Evolutionary conservation across 2,329 filamentous ascomycete genomes (phyloP).

Genomic region (Purpureocillium takamizusanense): DNA sequence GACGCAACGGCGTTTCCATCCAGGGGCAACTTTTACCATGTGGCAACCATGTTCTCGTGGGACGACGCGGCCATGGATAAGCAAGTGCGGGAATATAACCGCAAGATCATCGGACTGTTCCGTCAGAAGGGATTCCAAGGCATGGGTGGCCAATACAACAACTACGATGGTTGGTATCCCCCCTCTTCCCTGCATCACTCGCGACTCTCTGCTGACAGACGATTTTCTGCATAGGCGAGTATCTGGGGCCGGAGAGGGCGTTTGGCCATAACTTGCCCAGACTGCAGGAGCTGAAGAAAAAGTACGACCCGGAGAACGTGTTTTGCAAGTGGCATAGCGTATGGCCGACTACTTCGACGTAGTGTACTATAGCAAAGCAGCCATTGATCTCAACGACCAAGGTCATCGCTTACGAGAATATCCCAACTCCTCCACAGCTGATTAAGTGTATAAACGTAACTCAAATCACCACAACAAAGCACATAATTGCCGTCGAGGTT

Average conservation of each 20-base stretch:
- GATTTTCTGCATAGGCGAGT: constrained; percentile 9
- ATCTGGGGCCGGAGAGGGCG: constrained; percentile 20
- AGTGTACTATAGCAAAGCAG: too few relatives aligned
- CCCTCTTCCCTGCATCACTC: too few relatives aligned
- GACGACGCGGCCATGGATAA: constrained; percentile 24
- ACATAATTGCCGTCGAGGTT: too few relatives aligned
- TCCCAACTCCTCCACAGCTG: too few relatives aligned
- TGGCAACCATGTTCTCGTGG: constrained; percentile 31
- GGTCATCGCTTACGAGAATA: too few relatives aligned
- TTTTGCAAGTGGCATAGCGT: constrained; percentile 21
- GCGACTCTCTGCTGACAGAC: too few relatives aligned
- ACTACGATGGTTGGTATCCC: constrained; percentile 3
- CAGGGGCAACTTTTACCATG: constrained; percentile 33
- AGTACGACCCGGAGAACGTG: constrained; percentile 22
- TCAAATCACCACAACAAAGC: too few relatives aligned
- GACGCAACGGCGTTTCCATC: constrained; percentile 34
- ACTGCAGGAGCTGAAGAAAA: constrained; percentile 21
- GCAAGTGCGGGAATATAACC: constrained; percentile 27
- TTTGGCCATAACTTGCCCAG: constrained; percentile 21
- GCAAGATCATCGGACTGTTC: constrained; percentile 18
- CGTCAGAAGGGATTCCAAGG: constrained; percentile 15
- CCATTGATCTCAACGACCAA: too few relatives aligned
- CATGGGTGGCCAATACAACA: constrained; percentile 7
- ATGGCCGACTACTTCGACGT: too few relatives aligned
- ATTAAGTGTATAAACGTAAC: too few relatives aligned